Evolutionary conservation across 345 rosid genomes (phyloP), one percentile per base, ranked within the genome.

Genomic region (Theobroma cacao): DNA sequence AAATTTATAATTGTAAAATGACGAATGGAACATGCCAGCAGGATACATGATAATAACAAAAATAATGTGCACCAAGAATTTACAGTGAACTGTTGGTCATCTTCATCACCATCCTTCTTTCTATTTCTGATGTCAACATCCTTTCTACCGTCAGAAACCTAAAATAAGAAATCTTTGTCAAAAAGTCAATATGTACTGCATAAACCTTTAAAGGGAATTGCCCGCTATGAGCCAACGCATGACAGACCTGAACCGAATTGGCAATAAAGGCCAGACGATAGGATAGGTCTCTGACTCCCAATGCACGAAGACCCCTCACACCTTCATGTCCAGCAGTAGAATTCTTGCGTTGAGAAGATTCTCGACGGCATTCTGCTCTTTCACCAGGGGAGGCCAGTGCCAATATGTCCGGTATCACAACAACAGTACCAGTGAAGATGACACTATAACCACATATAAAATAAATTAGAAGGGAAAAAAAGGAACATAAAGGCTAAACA

Each of bases 301-400:
- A 72, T 24, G 98, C 90, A 69, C 91, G 88, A 41, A 94, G 94
- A 60, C 99, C 98, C 79, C 87, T 84, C 55, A 92, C 97, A 75
- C 98, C 98, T 80, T 96, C 98, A 38, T 89, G 79, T 72, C 93
- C 97, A 79, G 77, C 88, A 18, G 83, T 74, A 20, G 94, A 89
- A 77, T 80, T 77, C 76, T 88, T 91, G 62, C 86, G 88, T 65
- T 91, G 97, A 58, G 93, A 62, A 78, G 92, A 91, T 74, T 96
- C 99, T 40, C 90, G 84, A 2, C 93, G 89, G 70, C 94, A 90
- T 83, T 93, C 95, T 48, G 97, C 90, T 86, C 97, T 90, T 90
- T 94, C 98, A 59, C 99, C 99, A 59, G 97, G 97, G 48, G 99
- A 91, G 12, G 97, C 97, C 81, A 96, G 72, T 31, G 99, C 98